phyloP scores from a whole-genome alignment of 2,329 filamentous ascomycete genomes.

The Aureobasidium sp. region DNA sequence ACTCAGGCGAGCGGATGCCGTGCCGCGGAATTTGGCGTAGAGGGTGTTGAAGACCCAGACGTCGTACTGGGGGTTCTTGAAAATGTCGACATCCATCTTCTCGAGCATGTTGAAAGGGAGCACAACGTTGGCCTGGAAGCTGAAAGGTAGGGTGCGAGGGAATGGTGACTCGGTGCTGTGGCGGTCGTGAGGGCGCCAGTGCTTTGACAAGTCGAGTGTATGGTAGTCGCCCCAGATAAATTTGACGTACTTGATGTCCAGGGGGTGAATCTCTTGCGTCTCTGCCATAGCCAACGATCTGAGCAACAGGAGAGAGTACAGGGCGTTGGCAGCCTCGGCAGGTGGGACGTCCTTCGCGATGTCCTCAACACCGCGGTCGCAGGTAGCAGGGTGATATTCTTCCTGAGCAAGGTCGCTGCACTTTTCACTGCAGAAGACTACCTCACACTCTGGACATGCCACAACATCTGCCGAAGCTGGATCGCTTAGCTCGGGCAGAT shows the following conservation, averaged over 20 bases:
- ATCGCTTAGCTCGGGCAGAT: slow-evolving; percentile 47
- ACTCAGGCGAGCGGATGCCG: slow-evolving; percentile 77
- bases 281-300: slow-evolving; percentile 55
- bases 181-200: slow-evolving; percentile 14
- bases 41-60: slow-evolving; percentile 85
- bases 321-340: slow-evolving; percentile 50
- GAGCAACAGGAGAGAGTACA: slow-evolving; percentile 54
- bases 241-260: slow-evolving; percentile 53
- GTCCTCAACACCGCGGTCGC: slow-evolving; percentile 49
- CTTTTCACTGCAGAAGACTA: slow-evolving; percentile 53
- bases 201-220: slow-evolving; percentile 23
- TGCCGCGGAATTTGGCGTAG: slow-evolving; percentile 87
- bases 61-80: slow-evolving; percentile 53
- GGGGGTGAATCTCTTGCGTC: slow-evolving; percentile 50
- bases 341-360: slow-evolving; percentile 52
- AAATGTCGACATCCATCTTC: slow-evolving; percentile 79
- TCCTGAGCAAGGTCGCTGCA: slow-evolving; percentile 50
- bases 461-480: slow-evolving; percentile 25
- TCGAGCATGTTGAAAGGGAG: slow-evolving; percentile 70
- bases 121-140: slow-evolving; percentile 67
- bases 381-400: slow-evolving; percentile 53
- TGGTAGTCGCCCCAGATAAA: slow-evolving; percentile 61
- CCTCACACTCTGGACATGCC: slow-evolving; percentile 49
- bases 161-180: slow-evolving; percentile 15
- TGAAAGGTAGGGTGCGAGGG: slow-evolving; percentile 64